These are phyloP conservation scores for Stephania yunnanensis DNA, from an alignment of 164 flowering plant genomes.

Conservation along the genomic window DNA sequence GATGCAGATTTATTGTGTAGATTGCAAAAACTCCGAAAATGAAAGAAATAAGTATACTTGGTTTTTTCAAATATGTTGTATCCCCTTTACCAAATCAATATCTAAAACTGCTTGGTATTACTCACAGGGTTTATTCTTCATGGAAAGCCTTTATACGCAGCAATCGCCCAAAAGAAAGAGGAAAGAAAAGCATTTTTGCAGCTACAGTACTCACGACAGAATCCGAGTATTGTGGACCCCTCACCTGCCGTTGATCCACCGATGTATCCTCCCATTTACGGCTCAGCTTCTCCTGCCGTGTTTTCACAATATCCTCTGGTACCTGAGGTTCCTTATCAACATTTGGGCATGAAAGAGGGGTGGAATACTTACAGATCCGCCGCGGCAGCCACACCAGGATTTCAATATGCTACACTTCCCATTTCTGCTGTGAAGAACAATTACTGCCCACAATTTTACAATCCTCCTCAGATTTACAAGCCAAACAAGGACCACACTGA, in stretches of 20 bases:
- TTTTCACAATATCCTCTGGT: background rate
- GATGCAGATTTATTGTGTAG: no score
- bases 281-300: background rate
- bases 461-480: background rate
- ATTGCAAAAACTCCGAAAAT: no score
- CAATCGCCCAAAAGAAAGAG: background rate
- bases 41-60: no score
- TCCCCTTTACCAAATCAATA: no score
- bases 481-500: background rate
- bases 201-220: background rate
- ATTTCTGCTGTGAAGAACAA: background rate
- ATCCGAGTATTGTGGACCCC: background rate
- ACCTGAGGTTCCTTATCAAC: background rate
- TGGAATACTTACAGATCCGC: background rate
- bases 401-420: background rate
- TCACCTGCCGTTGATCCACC: background rate
- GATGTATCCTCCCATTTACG: background rate
- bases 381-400: background rate
- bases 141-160: conserved; percentile 9
- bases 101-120: background rate
- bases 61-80: no score
- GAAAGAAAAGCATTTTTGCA: background rate
- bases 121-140: conserved; percentile 3
- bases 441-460: background rate
- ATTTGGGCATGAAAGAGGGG: background rate